Base-by-base conservation (phyloP, 257 asterid genomes). In the Petunia axillaris region DNA sequence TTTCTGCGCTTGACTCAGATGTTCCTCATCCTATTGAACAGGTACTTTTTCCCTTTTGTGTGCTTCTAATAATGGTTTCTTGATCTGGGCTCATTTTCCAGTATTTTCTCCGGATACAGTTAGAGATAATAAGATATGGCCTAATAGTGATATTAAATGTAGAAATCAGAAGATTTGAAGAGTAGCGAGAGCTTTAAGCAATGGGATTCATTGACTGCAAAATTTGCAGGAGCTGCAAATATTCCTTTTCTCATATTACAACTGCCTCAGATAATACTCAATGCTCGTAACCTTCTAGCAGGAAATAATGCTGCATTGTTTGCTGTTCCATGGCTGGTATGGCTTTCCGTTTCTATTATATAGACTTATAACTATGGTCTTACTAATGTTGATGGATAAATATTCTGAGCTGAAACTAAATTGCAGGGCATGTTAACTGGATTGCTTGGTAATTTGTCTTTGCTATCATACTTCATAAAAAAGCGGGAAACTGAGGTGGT, bases 291-390 rank as follows among this genome's bases (percentile, higher is more conserved):
- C 85, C 97, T 95, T 79, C 55, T 92, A 60, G 91, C 93, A 0
- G 97, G 97, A 83, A 95, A 92, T 82, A 88, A 85, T 1, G 71
- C 93, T 64, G 98, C 98, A 53, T 93, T 95, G 75, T 85, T 91
- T 81, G 99, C 98, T 60, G 94, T 95, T 82, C 99, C 99, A 38
- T 95, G 98, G 99, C 97, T 95, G 97, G 99, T 95, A 91, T 40
- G 39, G 37, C 4, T 10, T 81, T 84, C 81, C 70, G 35, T 43
- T 14, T 37, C 50, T 15, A 52, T 79, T 63, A 1, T 71, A 71
- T 40, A 1, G 4, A 35, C 36, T 73, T 73, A 36, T 50, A 35
- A 1, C 46, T 64, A 79, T 58, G 48, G 50, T 84, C 65, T 86
- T 80, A 78, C 58, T 79, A 53, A 44, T 53, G 55, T 80, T 74